Base-by-base conservation (phyloP, 352 stramenopile species). In the Phytophthora chlamydospora region DNA sequence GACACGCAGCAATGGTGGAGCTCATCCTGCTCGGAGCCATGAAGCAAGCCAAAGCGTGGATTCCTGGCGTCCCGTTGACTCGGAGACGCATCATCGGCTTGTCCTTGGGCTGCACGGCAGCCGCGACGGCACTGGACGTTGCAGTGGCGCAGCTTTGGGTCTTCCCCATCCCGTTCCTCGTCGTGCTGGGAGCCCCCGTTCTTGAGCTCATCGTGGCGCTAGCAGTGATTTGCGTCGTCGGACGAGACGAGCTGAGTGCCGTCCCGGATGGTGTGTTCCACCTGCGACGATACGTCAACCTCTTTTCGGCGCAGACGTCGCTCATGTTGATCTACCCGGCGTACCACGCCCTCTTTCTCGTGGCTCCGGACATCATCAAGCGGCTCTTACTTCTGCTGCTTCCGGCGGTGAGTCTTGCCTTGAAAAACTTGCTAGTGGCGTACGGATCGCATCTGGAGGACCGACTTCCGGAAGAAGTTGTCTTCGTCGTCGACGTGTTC, bases 131-230 rank as follows among this genome's bases (percentile, higher is more conserved):
- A 34, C 35, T 60, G 19, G 48, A 58, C 41, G 48, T 53, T 27
- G 32, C 61, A 27, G 41, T 70, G 43, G 48, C 35, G 36, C 38
- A 45, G 34, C 35, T 48, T 14, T 68, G 62, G 43, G 43, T 66
- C 42, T 64, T 71, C 38, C 64, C 64, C 31, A 41, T 75, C 31
- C 58, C 47, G 31, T 76, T 73, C 52, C 45, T 71, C 16, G 46
- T 48, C 8, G 54, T 55, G 45, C n/a, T 58, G 34, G 51, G 35
- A 4, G 17, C 27, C 54, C 44, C 49, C 11, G 29, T 41, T 10
- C 40, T 69, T 39, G 43, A 68, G 29, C 33, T 55, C 10, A 46
- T 58, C 16, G 47, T 62, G 7, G 47, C 51, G 31, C 39, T 57
- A 51, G 46, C 51, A n/a, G 11, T 63, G 59, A 42, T 60, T 54